Percentiles rank a stretch among this genome's conserved stretches.
These are phyloP conservation scores for Arbutus unedo DNA, from an alignment of 148 eudicot species.

Conservation along the genomic window DNA sequence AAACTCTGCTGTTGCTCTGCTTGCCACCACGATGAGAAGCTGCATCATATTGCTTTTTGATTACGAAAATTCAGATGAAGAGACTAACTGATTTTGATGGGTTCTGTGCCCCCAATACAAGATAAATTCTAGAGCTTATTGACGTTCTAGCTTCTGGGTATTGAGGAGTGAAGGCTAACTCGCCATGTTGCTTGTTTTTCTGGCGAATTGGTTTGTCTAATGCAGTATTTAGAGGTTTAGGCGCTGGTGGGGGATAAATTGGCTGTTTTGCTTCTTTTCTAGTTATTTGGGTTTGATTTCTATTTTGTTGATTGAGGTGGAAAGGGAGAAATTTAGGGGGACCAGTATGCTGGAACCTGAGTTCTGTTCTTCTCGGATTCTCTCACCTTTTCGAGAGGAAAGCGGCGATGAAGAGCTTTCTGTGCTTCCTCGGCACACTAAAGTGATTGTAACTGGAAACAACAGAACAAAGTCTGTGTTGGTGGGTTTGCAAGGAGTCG, in stretches of 20 bases:
- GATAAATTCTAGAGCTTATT: neutral
- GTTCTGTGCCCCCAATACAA: neutral
- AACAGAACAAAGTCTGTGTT: slow-evolving; percentile 93
- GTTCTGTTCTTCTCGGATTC: slow-evolving; percentile 56
- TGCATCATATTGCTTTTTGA: neutral
- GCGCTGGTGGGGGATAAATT: neutral
- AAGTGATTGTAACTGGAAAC: slow-evolving; percentile 93
- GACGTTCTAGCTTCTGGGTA: neutral
- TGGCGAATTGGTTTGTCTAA: slow-evolving; percentile 9
- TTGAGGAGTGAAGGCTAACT: slow-evolving; percentile 1
- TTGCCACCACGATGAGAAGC: slow-evolving; percentile 9
- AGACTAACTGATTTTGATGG: slow-evolving; percentile 1
- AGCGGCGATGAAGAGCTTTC: slow-evolving; percentile 92
- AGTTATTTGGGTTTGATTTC: slow-evolving; percentile 1
- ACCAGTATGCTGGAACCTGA: slow-evolving; percentile 59
- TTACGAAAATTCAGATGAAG: neutral
- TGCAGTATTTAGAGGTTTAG: neutral
- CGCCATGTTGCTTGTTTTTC: neutral
- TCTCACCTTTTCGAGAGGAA: slow-evolving; percentile 75
- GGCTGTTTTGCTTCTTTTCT: slow-evolving; percentile 1
- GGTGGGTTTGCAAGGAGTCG: slow-evolving; percentile 96
- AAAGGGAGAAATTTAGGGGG: neutral
- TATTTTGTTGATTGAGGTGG: neutral
- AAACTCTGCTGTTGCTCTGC: neutral
- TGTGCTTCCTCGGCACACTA: slow-evolving; percentile 91